Evolutionary conservation across 306 rosid species (phyloP), one percentile per base, ranked within the genome.

Genomic region (Casuarina glauca): DNA sequence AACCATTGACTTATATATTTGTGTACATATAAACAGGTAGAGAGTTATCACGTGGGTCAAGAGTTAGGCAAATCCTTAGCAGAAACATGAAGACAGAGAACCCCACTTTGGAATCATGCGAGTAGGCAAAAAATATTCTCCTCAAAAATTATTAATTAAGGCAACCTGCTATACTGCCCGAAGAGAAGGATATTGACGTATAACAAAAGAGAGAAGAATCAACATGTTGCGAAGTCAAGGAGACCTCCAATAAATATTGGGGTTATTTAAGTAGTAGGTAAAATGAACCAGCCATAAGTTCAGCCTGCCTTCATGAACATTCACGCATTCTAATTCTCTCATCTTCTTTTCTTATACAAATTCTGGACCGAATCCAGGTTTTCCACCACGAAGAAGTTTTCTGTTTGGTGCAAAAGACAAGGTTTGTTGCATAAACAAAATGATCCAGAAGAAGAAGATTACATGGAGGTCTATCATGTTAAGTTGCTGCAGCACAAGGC

Each of bases 391-490:
- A 53, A 45, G 78, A 38, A 57, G 41, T 42, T 52, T 67, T 51
- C 16, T 0, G 54, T 51, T 51, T 15, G 57, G 74, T 75, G 73
- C 57, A 36, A 69, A 69, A 48, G 17, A 77, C 74, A 38, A 3
- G 4, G 16, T 63, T 32, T 9, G 6, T 38, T 63, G 43, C 32
- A 26, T 26, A 26, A 26, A 26, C 54, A 62, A 75, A 53, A 91
- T 88, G 93, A 74, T 48, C 68, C 53, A 50, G 46, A 83, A 82
- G 81, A 90, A 81, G 85, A 90, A 81, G 84, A 79, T 87, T 74
- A 85, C 89, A 78, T 91, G 97, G 98, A 94, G 89, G 84, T 85
- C 96, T 39, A 80, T 94, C 60, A 66, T 90, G 69, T 81, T 90
- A 35, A 81, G 81, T 35, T 94, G 98, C 77, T 90, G 77, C 88